Percentiles rank a stretch among this genome's conserved stretches.
phyloP scores from a whole-genome alignment of 208 protist genomes.

The Trypanosoma brucei region DNA sequence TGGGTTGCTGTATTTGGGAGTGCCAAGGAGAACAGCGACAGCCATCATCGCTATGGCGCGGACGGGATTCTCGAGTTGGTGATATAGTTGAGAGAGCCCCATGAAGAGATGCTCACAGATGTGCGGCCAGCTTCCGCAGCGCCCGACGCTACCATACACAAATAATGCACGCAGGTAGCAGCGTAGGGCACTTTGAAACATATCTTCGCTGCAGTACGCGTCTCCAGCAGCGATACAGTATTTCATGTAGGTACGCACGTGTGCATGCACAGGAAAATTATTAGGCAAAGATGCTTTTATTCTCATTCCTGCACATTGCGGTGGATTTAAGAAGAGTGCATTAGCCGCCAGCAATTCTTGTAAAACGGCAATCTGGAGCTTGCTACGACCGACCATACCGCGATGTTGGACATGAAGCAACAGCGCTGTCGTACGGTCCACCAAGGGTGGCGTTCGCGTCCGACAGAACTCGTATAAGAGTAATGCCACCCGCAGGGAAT shows the following conservation, averaged over 20 bases:
- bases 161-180: slow-evolving; percentile 64
- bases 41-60: slow-evolving; percentile 46
- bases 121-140: slow-evolving; percentile 40
- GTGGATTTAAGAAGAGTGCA: slow-evolving; percentile 61
- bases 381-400: slow-evolving; percentile 30
- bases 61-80: slow-evolving; percentile 46
- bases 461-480: slow-evolving; percentile 68
- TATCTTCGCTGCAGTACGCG: slow-evolving; percentile 44
- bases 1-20: slow-evolving; percentile 45
- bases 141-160: slow-evolving; percentile 45
- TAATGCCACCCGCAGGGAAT: slow-evolving; percentile 56
- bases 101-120: slow-evolving; percentile 59
- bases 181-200: slow-evolving; percentile 46
- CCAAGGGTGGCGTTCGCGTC: slow-evolving; percentile 45
- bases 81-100: slow-evolving; percentile 51
- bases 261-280: slow-evolving; percentile 39
- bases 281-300: slow-evolving; percentile 32
- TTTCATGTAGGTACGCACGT: slow-evolving; percentile 47
- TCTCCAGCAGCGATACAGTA: slow-evolving; percentile 44
- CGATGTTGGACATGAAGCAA: slow-evolving; percentile 47
- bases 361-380: slow-evolving; percentile 42
- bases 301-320: slow-evolving; percentile 39
- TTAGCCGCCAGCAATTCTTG: slow-evolving; percentile 56
- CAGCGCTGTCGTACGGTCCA: slow-evolving; percentile 35
- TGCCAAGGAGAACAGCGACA: slow-evolving; percentile 47